Conservation (phyloP, 306 rosid genomes). For the Rosa chinensis region DNA sequence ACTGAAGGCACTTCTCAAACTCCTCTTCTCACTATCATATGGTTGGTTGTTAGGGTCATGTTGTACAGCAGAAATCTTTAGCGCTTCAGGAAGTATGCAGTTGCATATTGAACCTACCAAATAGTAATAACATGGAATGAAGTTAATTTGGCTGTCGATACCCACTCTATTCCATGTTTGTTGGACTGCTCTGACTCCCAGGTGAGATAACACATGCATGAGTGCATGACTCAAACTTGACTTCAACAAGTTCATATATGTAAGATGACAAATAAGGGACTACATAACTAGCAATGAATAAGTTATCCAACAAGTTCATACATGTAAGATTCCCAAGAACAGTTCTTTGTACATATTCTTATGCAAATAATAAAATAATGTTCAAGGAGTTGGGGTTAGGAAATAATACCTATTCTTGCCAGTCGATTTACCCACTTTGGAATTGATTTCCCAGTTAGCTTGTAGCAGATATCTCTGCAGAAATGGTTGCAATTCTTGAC, state of each 20-base stretch:
- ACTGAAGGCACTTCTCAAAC: slow-evolving; percentile 60
- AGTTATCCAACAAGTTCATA: not conserved
- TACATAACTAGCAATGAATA: not conserved
- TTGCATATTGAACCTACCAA: slow-evolving; percentile 81
- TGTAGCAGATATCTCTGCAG: slow-evolving; percentile 89
- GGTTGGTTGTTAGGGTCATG: slow-evolving; percentile 66
- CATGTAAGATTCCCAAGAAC: not conserved
- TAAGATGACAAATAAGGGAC: not conserved
- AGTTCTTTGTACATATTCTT: not conserved
- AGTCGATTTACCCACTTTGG: slow-evolving; percentile 98
- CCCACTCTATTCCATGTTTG: not conserved
- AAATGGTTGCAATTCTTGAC: slow-evolving; percentile 98
- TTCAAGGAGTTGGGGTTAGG: slow-evolving; percentile 4
- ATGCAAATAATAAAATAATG: slow-evolving; percentile 4
- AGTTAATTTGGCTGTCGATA: not conserved
- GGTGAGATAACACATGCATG: not conserved
- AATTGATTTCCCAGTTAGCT: slow-evolving; percentile 85
- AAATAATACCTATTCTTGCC: slow-evolving; percentile 80
- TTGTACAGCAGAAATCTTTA: slow-evolving; percentile 64
- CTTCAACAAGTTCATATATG: not conserved
- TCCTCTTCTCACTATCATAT: slow-evolving; percentile 69
- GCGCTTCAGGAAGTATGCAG: slow-evolving; percentile 84
- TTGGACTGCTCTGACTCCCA: not conserved
- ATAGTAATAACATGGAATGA: slow-evolving; percentile 9
- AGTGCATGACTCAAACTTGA: not conserved